These are phyloP conservation scores for Ilyonectria sp. DNA, from an alignment of 2,329 filamentous ascomycete genomes.

Conservation along the genomic window DNA sequence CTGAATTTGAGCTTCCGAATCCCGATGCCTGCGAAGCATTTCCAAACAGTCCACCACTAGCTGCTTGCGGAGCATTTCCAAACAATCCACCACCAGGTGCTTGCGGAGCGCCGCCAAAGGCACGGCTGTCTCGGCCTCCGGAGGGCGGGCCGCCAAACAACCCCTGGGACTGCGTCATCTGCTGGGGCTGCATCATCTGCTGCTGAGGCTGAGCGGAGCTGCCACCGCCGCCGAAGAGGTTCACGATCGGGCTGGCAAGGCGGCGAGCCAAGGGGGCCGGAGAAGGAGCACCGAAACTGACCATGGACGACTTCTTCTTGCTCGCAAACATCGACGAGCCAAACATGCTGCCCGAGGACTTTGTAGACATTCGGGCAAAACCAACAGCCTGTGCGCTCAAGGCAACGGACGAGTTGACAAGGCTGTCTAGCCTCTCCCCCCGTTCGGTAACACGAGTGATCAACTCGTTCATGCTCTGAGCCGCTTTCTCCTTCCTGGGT, in stretches of 20 bases:
- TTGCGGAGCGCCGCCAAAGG: not conserved
- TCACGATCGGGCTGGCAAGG: no score
- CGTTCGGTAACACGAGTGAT: not conserved
- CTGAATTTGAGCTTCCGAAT: no score
- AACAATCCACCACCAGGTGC: not conserved
- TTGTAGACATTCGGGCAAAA: not conserved
- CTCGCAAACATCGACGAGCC: not conserved
- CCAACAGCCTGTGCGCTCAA: not conserved
- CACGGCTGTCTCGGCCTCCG: no score
- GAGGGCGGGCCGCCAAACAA: not conserved
- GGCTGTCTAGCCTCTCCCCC: not conserved
- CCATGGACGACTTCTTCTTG: no score
- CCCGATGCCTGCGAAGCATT: not conserved
- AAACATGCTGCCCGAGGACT: not conserved
- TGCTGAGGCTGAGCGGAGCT: no score
- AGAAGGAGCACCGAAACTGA: no score
- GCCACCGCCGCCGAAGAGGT: no score
- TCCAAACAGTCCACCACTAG: constrained; percentile 8
- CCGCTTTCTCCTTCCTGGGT: not conserved
- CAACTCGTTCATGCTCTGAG: not conserved
- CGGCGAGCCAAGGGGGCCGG: no score
- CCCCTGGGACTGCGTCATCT: no score
- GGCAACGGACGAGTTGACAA: not conserved
- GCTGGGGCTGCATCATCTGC: no score
- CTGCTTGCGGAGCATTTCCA: not conserved